A percentile compares a stretch with the other conserved stretches of the same genome.
Conservation (phyloP, 2,329 filamentous ascomycete genomes). For the Cordyceps cateniannulata region DNA sequence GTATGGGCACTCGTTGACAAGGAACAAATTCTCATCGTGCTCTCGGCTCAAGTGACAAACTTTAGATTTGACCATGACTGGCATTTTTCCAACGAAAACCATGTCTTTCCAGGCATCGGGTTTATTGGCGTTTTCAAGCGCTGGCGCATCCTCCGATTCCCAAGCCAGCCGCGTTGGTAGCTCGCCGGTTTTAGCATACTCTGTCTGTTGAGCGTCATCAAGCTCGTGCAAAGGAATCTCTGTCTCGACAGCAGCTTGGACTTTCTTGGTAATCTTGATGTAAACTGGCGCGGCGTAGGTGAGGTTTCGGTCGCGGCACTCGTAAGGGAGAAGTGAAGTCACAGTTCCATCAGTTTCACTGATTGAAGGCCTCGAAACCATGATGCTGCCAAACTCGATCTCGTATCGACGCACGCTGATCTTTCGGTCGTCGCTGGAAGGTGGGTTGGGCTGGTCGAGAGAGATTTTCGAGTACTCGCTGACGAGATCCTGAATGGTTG, state of each 20-base stretch:
- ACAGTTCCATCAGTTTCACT: slow-evolving; percentile 90
- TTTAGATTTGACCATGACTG: slow-evolving; percentile 96
- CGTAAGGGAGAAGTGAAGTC: slow-evolving; percentile 81
- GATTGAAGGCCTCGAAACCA: slow-evolving; percentile 82
- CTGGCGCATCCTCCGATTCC: slow-evolving; percentile 51
- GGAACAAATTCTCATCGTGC: slow-evolving; percentile 78
- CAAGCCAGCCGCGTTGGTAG: slow-evolving; percentile 53
- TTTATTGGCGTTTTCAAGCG: slow-evolving; percentile 45
- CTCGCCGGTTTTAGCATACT: slow-evolving; percentile 49
- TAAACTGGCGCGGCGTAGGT: slow-evolving; percentile 93
- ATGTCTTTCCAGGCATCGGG: slow-evolving; percentile 56
- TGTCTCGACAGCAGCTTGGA: slow-evolving; percentile 75
- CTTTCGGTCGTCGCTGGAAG: slow-evolving; percentile 66
- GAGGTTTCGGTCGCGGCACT: slow-evolving; percentile 89
- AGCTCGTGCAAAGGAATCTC: slow-evolving; percentile 60
- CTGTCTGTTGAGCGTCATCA: slow-evolving; percentile 55
- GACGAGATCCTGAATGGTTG: slow-evolving; percentile 90
- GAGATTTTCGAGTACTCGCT: slow-evolving; percentile 86
- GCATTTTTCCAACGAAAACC: slow-evolving; percentile 91
- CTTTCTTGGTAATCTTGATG: slow-evolving; percentile 78
- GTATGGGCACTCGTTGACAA: slow-evolving; percentile 94
- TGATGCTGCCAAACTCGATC: slow-evolving; percentile 86
- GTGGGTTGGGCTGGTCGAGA: slow-evolving; percentile 86
- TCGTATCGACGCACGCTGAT: slow-evolving; percentile 89
- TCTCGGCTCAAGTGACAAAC: slow-evolving; percentile 85